phyloP scores from a whole-genome alignment of 1,284 basidiomycete genomes.

The Schizophyllum amplum region DNA sequence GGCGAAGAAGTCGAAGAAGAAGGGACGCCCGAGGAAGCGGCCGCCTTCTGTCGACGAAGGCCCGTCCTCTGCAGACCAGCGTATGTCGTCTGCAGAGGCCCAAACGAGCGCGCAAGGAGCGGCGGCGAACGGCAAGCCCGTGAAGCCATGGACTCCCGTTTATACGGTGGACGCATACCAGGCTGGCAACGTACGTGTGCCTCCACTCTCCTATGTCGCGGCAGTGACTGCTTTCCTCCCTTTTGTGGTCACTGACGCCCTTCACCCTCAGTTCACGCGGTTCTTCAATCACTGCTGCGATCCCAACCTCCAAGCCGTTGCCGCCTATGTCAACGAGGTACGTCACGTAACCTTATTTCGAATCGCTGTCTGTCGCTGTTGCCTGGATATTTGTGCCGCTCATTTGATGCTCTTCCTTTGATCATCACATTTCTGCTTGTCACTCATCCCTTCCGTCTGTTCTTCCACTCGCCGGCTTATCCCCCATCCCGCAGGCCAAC shows the following conservation, averaged over 20 bases:
- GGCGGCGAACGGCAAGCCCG: no score
- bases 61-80: no score
- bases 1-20: not conserved
- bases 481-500: conserved; percentile 22
- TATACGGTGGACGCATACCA: conserved; percentile 81
- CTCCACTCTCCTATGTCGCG: not conserved
- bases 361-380: not conserved
- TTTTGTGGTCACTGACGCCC: not conserved
- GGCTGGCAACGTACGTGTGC: conserved; percentile 77
- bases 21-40: not conserved
- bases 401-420: no score
- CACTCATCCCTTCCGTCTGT: no score
- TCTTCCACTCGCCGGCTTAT: no score
- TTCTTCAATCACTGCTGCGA: not conserved
- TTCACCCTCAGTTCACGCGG: not conserved
- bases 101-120: no score
- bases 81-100: no score
- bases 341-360: not conserved
- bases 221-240: conserved; percentile 2
- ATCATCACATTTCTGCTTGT: no score
- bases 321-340: not conserved
- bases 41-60: no score
- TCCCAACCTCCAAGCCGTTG: not conserved
- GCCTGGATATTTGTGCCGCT: no score
- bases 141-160: not conserved